These are phyloP conservation scores for Exserohilum rostratum DNA, from an alignment of 2,329 filamentous ascomycete species.

Conservation along the genomic window DNA sequence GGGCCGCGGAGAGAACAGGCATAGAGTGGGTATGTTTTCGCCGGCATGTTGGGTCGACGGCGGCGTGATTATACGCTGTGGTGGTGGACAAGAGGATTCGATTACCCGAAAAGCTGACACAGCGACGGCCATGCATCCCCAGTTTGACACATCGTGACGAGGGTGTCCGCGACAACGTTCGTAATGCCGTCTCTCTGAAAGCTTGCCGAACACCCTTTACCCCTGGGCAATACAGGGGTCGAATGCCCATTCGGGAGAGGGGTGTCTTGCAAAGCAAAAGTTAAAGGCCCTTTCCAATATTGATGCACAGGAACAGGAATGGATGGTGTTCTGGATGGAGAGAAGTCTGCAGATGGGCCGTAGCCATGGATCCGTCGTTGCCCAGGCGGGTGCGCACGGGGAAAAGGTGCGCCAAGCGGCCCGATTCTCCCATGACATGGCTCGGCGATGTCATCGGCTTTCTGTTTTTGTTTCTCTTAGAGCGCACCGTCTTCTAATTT, in stretches of 20 bases:
- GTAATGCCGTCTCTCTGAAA: constrained; percentile 1
- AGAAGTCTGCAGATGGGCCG: no score
- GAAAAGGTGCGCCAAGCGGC: no score
- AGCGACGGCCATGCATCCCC: constrained; percentile 1
- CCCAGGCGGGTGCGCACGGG: no score
- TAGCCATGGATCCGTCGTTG: no score
- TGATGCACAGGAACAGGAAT: neutral
- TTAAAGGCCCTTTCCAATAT: neutral
- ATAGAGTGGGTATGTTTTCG: neutral
- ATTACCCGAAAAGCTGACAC: constrained; percentile 8
- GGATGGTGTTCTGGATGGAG: neutral
- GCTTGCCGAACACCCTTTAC: neutral
- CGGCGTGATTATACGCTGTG: no score
- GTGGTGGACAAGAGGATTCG: neutral
- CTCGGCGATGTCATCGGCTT: no score
- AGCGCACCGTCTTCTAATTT: constrained; percentile 6
- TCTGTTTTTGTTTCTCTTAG: constrained; percentile 2
- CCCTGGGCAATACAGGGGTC: neutral
- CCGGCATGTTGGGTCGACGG: no score
- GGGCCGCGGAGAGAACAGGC: constrained; percentile 3
- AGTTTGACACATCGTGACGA: constrained; percentile 3
- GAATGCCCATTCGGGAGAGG: neutral
- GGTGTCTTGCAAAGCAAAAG: no score
- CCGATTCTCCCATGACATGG: no score
- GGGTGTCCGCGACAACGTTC: constrained; percentile 4